These are phyloP conservation scores for Tetraselmis chui DNA, from an alignment of 139 green algal species.

Conservation along the genomic window DNA sequence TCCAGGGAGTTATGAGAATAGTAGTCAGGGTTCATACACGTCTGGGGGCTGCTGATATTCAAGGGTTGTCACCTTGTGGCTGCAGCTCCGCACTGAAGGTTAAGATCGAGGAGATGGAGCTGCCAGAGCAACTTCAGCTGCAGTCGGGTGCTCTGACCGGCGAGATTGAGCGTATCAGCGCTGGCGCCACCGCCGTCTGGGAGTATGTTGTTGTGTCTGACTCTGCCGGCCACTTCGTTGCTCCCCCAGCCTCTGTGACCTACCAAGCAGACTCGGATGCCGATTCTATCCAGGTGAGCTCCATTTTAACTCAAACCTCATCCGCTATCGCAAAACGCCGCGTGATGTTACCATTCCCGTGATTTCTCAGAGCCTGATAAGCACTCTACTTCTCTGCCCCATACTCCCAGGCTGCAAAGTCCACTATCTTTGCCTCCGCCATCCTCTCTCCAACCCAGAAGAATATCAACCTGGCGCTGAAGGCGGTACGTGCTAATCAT, in stretches of 20 bases:
- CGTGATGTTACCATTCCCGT: too few species aligned
- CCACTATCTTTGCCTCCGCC: background rate
- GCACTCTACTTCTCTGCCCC: too few species aligned
- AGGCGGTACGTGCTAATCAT: background rate
- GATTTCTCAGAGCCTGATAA: too few species aligned
- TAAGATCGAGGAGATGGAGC: constrained; percentile 13
- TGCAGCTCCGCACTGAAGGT: constrained; percentile 28
- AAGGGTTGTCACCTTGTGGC: too few species aligned
- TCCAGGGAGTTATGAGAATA: too few species aligned
- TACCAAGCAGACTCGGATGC: constrained; percentile 26
- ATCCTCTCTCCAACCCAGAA: background rate
- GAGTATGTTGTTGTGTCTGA: constrained; percentile 27
- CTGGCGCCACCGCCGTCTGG: constrained; percentile 24
- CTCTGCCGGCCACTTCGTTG: constrained; percentile 10
- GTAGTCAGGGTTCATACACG: too few species aligned
- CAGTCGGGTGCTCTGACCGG: constrained; percentile 15
- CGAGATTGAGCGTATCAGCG: constrained; percentile 18
- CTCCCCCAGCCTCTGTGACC: constrained; percentile 13
- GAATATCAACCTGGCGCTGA: background rate
- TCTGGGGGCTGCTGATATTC: too few species aligned
- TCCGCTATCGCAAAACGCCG: too few species aligned
- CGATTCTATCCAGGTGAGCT: constrained; percentile 25
- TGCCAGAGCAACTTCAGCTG: constrained; percentile 18
- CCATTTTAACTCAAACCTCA: too few species aligned
- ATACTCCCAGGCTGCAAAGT: background rate